phyloP scores from a whole-genome alignment of 225 moss, liverwort and hornwort genomes.

The Neckera pumila region DNA sequence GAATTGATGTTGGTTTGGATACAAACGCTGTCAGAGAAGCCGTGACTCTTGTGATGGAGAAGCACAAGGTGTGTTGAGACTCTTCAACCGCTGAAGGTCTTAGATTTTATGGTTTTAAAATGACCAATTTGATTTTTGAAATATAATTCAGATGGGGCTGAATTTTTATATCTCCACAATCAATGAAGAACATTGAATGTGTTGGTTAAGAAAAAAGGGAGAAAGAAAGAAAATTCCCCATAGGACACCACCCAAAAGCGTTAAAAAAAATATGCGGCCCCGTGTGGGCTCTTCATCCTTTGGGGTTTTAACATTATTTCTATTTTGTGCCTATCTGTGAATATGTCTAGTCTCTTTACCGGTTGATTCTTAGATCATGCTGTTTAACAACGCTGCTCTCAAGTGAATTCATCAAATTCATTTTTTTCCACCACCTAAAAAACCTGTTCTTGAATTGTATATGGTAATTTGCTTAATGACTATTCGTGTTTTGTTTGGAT shows the following conservation, averaged over 20 bases:
- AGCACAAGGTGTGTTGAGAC: slow-evolving; percentile 27
- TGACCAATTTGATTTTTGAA: not conserved
- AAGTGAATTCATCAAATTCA: not conserved
- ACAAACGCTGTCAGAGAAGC: slow-evolving; percentile 18
- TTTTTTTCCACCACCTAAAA: not conserved
- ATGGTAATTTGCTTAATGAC: not conserved
- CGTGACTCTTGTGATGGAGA: slow-evolving; percentile 24
- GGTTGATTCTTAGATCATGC: not conserved
- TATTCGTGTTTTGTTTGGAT: not conserved
- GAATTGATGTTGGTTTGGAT: slow-evolving; percentile 35
- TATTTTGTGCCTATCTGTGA: not conserved
- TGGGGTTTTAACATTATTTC: not conserved
- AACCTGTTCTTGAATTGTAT: not conserved
- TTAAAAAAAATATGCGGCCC: no score
- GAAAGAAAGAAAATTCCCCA: no score
- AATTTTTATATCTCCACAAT: not conserved
- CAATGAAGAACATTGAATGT: not conserved
- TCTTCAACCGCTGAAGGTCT: not conserved
- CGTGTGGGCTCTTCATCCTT: no score
- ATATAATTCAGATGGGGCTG: not conserved
- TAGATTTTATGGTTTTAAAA: not conserved
- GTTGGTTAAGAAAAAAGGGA: not conserved
- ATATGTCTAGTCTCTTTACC: not conserved
- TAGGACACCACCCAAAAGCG: no score
- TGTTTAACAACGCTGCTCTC: not conserved